Evolutionary conservation across 441 rosid species (phyloP).

Genomic region (Cnidoscolus chayamansa): DNA sequence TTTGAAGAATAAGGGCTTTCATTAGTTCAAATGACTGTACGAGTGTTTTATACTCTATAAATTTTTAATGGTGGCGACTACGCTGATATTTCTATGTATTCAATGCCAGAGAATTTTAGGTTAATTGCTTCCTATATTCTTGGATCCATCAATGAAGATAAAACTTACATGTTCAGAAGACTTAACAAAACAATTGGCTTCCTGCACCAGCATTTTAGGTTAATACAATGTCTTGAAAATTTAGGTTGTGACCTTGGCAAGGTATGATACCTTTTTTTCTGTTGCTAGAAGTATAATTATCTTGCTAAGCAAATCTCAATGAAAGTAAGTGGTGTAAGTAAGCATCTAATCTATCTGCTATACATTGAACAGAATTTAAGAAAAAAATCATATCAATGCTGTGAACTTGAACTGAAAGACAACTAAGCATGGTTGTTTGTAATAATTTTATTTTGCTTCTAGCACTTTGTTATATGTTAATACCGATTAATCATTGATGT

Average conservation of each 20-base stretch:
- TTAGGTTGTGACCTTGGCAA: background rate
- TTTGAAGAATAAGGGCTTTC: background rate
- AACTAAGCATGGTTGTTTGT: background rate
- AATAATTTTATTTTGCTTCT: background rate
- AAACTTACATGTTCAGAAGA: background rate
- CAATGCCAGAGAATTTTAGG: no score
- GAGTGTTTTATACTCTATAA: background rate
- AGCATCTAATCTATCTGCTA: background rate
- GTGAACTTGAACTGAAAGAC: conserved; percentile 4
- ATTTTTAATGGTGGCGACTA: background rate
- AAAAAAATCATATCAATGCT: no score
- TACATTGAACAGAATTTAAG: background rate
- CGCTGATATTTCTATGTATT: background rate
- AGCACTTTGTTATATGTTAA: background rate
- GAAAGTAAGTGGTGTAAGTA: background rate
- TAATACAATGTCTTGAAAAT: background rate
- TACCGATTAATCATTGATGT: conserved; percentile 20
- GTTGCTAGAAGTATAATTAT: background rate
- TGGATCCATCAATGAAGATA: background rate
- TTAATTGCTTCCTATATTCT: background rate
- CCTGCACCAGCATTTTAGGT: background rate
- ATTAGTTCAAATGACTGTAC: background rate
- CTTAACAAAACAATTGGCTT: background rate
- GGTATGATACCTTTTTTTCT: background rate
- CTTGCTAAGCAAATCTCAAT: background rate